phyloP scores from a whole-genome alignment of 495 filamentous ascomycete genomes.

The Hypoxylon trugodes region DNA sequence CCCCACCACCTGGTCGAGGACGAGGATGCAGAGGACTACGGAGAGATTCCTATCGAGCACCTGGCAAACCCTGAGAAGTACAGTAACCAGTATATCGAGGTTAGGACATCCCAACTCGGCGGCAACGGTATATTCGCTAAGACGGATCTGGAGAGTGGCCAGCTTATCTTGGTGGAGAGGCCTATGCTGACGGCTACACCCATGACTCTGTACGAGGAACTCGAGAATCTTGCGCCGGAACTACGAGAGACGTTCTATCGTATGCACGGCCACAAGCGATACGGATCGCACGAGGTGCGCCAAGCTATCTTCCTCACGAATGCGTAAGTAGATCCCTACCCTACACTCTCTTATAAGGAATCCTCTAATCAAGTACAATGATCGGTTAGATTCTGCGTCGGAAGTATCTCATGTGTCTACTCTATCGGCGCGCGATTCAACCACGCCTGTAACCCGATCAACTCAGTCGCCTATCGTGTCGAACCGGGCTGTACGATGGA shows the following conservation, averaged over 20 bases:
- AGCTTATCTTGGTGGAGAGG: conserved; percentile 42
- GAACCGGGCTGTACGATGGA: neutral
- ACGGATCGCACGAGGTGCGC: neutral
- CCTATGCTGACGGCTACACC: conserved; percentile 32
- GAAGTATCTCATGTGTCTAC: conserved; percentile 35
- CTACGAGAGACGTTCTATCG: conserved; percentile 9
- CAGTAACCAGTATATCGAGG: conserved; percentile 32
- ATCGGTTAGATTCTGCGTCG: conserved; percentile 22
- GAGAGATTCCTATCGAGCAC: conserved; percentile 17
- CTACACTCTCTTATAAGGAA: no score
- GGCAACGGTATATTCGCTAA: conserved; percentile 47
- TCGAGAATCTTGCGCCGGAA: conserved; percentile 22
- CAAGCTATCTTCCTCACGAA: conserved; percentile 38
- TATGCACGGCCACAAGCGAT: conserved; percentile 27
- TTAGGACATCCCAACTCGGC: conserved; percentile 36
- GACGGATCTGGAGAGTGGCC: conserved; percentile 29
- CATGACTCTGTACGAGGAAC: conserved; percentile 19
- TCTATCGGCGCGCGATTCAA: conserved; percentile 47
- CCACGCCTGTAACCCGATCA: conserved; percentile 41
- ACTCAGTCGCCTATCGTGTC: conserved; percentile 35
- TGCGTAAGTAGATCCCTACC: conserved; percentile 30
- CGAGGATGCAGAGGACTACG: neutral
- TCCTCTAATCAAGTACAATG: no score
- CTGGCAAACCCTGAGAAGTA: conserved; percentile 15
- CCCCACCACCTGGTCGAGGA: neutral